These are phyloP conservation scores for Berkeleyomyces basicola DNA, from an alignment of 2,329 filamentous ascomycete genomes.

Conservation along the genomic window DNA sequence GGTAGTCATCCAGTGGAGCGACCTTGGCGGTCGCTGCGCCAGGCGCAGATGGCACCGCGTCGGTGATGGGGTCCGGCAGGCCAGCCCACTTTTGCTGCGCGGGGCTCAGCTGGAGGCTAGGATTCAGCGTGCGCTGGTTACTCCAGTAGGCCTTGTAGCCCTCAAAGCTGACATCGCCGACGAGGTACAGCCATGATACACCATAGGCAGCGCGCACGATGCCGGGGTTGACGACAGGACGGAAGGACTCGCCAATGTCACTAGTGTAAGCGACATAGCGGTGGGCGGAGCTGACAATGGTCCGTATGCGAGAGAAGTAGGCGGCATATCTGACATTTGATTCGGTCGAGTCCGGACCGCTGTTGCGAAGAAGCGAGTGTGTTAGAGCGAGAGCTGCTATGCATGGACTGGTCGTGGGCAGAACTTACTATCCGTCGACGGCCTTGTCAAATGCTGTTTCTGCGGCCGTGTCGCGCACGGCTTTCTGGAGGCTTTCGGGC, in stretches of 20 bases:
- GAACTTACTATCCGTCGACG: slow-evolving; percentile 11
- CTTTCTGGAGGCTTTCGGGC: slow-evolving; percentile 36
- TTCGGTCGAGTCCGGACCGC: slow-evolving; percentile 60
- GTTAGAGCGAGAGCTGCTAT: neutral
- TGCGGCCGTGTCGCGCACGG: slow-evolving; percentile 39
- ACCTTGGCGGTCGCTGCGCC: slow-evolving; percentile 23
- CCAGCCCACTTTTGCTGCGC: slow-evolving; percentile 33
- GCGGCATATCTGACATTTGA: slow-evolving; percentile 78
- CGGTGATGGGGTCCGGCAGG: slow-evolving; percentile 21
- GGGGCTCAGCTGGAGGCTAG: slow-evolving; percentile 39
- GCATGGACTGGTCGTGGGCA: neutral
- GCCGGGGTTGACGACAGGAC: slow-evolving; percentile 75
- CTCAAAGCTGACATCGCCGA: slow-evolving; percentile 81
- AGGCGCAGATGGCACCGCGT: neutral
- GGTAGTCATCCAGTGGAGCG: slow-evolving; percentile 71
- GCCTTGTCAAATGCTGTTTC: slow-evolving; percentile 44
- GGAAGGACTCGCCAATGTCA: slow-evolving; percentile 91
- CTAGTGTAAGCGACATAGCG: slow-evolving; percentile 95
- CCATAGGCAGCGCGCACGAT: slow-evolving; percentile 73
- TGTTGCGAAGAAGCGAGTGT: neutral
- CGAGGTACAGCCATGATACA: slow-evolving; percentile 80
- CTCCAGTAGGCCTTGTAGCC: slow-evolving; percentile 88
- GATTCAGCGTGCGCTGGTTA: slow-evolving; percentile 62
- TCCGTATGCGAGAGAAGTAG: slow-evolving; percentile 72
- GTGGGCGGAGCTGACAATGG: slow-evolving; percentile 77